These are phyloP conservation scores for Trichomonas tenax DNA, from an alignment of 208 protist species.

Conservation along the genomic window DNA sequence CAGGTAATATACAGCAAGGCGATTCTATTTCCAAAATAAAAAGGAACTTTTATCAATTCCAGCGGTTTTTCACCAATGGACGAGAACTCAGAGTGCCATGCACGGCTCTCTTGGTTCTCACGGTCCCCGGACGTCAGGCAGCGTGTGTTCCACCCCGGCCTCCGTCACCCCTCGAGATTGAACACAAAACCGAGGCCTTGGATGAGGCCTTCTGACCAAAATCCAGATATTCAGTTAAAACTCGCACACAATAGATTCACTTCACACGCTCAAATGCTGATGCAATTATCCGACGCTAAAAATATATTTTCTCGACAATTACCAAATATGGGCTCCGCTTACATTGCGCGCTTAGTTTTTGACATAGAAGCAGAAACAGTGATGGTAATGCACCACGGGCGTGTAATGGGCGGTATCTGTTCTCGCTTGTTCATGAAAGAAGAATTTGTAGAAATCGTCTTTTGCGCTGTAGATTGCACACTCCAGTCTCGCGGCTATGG, in stretches of 20 bases:
- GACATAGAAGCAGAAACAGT: slow-evolving; percentile 31
- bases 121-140: neutral
- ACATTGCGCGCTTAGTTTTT: slow-evolving; percentile 59
- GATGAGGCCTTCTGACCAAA: neutral
- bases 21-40: no score
- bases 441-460: slow-evolving; percentile 63
- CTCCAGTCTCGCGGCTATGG: slow-evolving; percentile 58
- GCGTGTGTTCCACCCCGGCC: neutral
- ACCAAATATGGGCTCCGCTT: slow-evolving; percentile 63
- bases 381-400: neutral
- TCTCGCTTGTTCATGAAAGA: slow-evolving; percentile 52
- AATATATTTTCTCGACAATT: slow-evolving; percentile 63
- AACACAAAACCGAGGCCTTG: neutral
- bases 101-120: neutral
- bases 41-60: no score
- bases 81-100: neutral
- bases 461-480: slow-evolving; percentile 54
- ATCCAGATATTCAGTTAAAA: neutral
- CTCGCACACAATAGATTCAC: neutral
- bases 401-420: slow-evolving; percentile 59
- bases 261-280: neutral
- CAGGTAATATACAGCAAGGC: no score
- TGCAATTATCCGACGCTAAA: slow-evolving; percentile 49
- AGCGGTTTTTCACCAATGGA: neutral
- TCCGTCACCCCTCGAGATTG: neutral